A percentile compares a stretch with the other conserved stretches of the same genome.
These are phyloP conservation scores for Xerophyta viscosa DNA, from an alignment of 106 monocot genomes.

Conservation along the genomic window DNA sequence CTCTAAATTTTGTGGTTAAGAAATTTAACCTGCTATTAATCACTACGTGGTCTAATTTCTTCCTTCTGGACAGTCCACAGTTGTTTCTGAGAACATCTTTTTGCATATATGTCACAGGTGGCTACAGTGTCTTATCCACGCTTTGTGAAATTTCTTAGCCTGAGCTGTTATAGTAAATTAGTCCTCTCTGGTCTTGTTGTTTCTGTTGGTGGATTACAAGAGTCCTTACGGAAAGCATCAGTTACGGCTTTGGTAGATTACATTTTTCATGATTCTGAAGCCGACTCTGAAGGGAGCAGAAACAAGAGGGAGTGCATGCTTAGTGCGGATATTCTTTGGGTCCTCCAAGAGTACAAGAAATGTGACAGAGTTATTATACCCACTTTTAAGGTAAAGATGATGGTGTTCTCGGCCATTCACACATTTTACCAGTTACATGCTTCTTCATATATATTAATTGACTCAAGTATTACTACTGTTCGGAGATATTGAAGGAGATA, in stretches of 20 bases:
- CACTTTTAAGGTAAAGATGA: constrained; percentile 60
- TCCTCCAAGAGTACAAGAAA: constrained; percentile 67
- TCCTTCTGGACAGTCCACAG: too few relatives aligned
- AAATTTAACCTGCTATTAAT: too few relatives aligned
- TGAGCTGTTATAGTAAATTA: constrained; percentile 61
- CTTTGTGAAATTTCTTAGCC: constrained; percentile 68
- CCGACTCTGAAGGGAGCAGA: constrained; percentile 14
- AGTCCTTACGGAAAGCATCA: constrained; percentile 72
- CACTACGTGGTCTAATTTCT: too few relatives aligned
- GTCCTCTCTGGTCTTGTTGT: constrained; percentile 91
- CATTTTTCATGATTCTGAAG: constrained; percentile 36
- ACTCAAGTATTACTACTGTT: too few relatives aligned
- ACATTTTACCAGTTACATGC: too few relatives aligned
- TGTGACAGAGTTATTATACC: constrained; percentile 74
- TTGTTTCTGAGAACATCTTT: too few relatives aligned
- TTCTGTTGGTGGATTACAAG: constrained; percentile 91
- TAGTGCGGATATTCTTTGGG: constrained; percentile 73
- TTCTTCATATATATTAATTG: too few relatives aligned
- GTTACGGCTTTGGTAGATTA: constrained; percentile 55
- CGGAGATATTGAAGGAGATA: too few relatives aligned
- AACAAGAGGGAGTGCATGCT: constrained; percentile 40
- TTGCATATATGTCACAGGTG: constrained; percentile 33
- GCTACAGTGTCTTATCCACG: constrained; percentile 66
- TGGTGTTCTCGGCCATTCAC: too few relatives aligned
- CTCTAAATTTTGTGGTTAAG: too few relatives aligned